Percentiles rank a stretch among this genome's conserved stretches.
These are phyloP conservation scores for Toxoplasma gondii DNA, from an alignment of 169 alveolate species.

Conservation along the genomic window DNA sequence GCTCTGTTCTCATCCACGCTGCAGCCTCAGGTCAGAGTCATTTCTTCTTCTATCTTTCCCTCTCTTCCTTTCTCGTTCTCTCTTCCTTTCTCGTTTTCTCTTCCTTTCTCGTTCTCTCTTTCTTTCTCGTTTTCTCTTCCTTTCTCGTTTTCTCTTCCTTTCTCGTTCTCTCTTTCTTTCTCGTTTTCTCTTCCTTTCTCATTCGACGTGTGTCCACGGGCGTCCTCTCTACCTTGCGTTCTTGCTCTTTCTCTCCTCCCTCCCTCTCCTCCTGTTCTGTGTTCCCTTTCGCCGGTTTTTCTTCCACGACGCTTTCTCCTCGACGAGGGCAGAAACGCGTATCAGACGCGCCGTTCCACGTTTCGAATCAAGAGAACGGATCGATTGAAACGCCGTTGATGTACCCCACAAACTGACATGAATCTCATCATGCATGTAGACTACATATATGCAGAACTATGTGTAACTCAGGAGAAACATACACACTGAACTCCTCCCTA, in stretches of 20 bases:
- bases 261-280: not conserved
- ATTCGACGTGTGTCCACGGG: not conserved
- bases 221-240: not conserved
- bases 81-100: not conserved
- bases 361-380: no score
- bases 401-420: no score
- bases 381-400: no score
- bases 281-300: no score
- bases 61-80: not conserved
- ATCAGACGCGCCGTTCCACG: no score
- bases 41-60: not conserved
- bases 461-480: no score
- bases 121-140: not conserved
- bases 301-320: no score
- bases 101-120: not conserved
- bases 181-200: not conserved
- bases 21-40: not conserved
- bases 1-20: slow-evolving; percentile 21
- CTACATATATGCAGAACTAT: no score
- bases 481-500: no score
- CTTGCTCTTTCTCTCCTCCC: not conserved
- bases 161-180: not conserved
- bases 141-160: not conserved
- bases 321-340: no score
- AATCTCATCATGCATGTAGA: no score